Percentiles rank a stretch among this genome's conserved stretches.
Conservation (phyloP, 352 stramenopile genomes). For the Pythium phragmitis region DNA sequence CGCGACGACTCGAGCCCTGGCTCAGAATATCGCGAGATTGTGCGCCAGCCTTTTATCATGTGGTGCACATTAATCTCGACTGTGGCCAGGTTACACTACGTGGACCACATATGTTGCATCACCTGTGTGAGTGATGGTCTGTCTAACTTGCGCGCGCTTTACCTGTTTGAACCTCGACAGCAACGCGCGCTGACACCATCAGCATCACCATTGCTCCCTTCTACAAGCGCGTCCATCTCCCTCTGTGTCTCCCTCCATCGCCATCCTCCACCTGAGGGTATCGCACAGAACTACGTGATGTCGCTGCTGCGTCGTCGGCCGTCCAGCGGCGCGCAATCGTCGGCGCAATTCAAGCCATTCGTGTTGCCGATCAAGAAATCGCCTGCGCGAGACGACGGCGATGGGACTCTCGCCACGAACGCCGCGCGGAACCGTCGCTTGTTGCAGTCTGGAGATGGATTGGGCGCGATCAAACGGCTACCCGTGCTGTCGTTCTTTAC, state of each 20-base stretch:
- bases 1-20: neutral
- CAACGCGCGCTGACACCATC: neutral
- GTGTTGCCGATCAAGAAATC: constrained; percentile 59
- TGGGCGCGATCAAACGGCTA: constrained; percentile 68
- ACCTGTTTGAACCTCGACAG: constrained; percentile 17
- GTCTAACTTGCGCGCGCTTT: constrained; percentile 21
- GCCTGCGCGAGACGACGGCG: constrained; percentile 25
- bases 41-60: neutral
- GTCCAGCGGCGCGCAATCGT: constrained; percentile 7
- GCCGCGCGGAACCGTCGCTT: constrained; percentile 49
- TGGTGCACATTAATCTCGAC: constrained; percentile 13
- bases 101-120: neutral
- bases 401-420: constrained; percentile 22
- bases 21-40: too few species aligned
- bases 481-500: constrained; percentile 84
- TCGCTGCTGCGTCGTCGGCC: constrained; percentile 49
- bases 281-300: constrained; percentile 13
- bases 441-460: constrained; percentile 37
- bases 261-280: neutral
- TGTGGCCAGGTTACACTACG: too few species aligned
- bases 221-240: neutral
- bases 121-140: constrained; percentile 26
- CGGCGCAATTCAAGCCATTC: constrained; percentile 72
- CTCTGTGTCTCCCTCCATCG: neutral
- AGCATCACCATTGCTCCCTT: neutral